Conservation (phyloP, 208 protist genomes). For the Blechomonas ayalai region DNA sequence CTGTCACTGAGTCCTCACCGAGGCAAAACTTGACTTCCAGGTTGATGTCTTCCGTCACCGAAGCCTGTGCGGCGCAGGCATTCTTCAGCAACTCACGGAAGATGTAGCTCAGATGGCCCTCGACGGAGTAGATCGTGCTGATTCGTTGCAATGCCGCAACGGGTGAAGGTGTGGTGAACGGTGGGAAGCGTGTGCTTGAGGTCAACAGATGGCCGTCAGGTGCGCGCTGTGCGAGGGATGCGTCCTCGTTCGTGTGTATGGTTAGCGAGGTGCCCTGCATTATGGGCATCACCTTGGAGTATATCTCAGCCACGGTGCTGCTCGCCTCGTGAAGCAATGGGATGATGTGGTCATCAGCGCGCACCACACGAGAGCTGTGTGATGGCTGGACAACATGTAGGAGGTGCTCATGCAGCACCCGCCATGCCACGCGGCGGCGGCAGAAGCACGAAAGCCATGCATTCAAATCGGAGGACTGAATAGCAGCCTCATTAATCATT, state of each 20-base stretch:
- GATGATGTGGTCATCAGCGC: slow-evolving; percentile 24
- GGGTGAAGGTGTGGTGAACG: slow-evolving; percentile 3
- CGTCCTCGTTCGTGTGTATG: slow-evolving; percentile 58
- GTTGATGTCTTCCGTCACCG: slow-evolving; percentile 11
- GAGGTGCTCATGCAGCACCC: slow-evolving; percentile 80
- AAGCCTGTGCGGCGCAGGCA: slow-evolving; percentile 56
- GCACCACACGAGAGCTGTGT: slow-evolving; percentile 34
- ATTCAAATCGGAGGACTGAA: slow-evolving; percentile 55
- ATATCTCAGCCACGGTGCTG: slow-evolving; percentile 56
- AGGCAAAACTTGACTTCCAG: slow-evolving; percentile 41
- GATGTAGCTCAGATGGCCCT: slow-evolving; percentile 68
- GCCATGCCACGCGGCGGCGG: slow-evolving; percentile 69
- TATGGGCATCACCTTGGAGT: slow-evolving; percentile 21
- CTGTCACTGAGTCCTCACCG: slow-evolving; percentile 52
- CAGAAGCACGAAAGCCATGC: slow-evolving; percentile 76
- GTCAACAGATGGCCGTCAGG: slow-evolving; percentile 27
- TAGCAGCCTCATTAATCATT: slow-evolving; percentile 72
- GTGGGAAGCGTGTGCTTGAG: slow-evolving; percentile 24
- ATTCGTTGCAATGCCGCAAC: slow-evolving; percentile 1
- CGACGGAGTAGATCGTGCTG: slow-evolving; percentile 39
- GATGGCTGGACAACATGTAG: slow-evolving; percentile 41
- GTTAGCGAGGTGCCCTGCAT: slow-evolving; percentile 23
- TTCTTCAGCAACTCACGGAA: slow-evolving; percentile 85
- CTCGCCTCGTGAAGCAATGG: slow-evolving; percentile 40
- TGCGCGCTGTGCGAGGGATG: slow-evolving; percentile 13